Percentiles rank a stretch among this genome's conserved stretches.
These are phyloP conservation scores for Nitzschia inconspicua DNA, from an alignment of 108 stramenopile species.

Conservation along the genomic window DNA sequence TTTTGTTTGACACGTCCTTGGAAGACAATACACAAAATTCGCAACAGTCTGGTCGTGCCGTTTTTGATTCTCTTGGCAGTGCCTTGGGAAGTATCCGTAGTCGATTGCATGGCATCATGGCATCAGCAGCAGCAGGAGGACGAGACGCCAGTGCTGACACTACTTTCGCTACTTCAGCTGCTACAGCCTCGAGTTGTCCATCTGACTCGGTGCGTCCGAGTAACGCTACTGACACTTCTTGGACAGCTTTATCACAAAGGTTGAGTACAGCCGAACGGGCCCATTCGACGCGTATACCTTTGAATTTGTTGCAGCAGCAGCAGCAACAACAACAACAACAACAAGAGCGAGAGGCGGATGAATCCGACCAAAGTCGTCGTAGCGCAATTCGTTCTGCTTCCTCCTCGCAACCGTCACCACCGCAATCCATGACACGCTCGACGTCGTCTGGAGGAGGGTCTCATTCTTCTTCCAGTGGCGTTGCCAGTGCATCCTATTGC, in stretches of 20 bases:
- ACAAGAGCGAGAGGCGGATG: background rate
- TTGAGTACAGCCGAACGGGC: slow-evolving; percentile 49
- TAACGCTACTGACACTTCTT: slow-evolving; percentile 3
- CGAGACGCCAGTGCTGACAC: background rate
- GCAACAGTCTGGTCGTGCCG: slow-evolving; percentile 31
- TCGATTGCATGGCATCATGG: slow-evolving; percentile 25
- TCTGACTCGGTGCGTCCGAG: background rate
- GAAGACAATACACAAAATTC: background rate
- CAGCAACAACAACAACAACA: slow-evolving; percentile 1
- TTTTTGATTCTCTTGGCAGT: slow-evolving; percentile 54
- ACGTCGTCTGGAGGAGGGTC: no score
- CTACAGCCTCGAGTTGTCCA: background rate
- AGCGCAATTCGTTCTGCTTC: background rate
- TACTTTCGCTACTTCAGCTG: background rate
- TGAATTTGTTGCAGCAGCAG: slow-evolving; percentile 31
- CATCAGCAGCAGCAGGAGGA: background rate
- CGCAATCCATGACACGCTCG: no score
- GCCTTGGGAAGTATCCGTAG: slow-evolving; percentile 42
- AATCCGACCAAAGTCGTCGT: background rate
- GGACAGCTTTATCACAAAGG: slow-evolving; percentile 52
- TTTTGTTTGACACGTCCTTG: background rate
- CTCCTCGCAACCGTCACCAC: no score
- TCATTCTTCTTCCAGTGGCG: no score
- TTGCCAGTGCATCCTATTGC: background rate
- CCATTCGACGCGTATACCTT: slow-evolving; percentile 52